Conservation (phyloP, 495 filamentous ascomycete genomes). For the Penicillium angulare region DNA sequence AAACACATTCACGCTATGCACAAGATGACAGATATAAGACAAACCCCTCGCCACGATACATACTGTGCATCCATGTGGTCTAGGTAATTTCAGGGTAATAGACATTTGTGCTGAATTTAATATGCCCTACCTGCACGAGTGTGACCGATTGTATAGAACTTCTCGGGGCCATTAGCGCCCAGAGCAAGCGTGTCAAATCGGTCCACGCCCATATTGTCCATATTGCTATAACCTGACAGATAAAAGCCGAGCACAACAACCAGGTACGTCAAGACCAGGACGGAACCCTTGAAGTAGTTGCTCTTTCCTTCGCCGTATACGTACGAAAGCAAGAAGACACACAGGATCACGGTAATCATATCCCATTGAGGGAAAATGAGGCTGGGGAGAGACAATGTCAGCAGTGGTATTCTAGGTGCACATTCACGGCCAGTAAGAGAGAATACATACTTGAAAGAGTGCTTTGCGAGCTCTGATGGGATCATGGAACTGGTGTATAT, state of each 20-base stretch:
- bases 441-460: conserved; percentile 72
- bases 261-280: conserved; percentile 88
- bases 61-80: too few relatives aligned
- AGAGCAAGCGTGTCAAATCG: conserved; percentile 70
- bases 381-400: conserved; percentile 34
- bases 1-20: conserved; percentile 4
- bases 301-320: conserved; percentile 97
- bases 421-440: too few relatives aligned
- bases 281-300: conserved; percentile 75
- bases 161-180: conserved; percentile 28
- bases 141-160: conserved; percentile 42
- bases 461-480: conserved; percentile 59
- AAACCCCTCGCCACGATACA: background rate
- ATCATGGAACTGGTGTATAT: conserved; percentile 51
- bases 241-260: conserved; percentile 93
- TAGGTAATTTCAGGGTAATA: background rate
- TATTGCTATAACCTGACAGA: conserved; percentile 71
- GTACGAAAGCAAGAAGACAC: conserved; percentile 94
- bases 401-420: background rate
- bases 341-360: conserved; percentile 95
- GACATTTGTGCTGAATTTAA: conserved; percentile 6
- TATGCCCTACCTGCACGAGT: conserved; percentile 32
- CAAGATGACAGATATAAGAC: background rate
- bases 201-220: conserved; percentile 57
- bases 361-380: conserved; percentile 99